Evolutionary conservation across 352 stramenopile genomes (phyloP).

Genomic region (Pythium aristosporum): DNA sequence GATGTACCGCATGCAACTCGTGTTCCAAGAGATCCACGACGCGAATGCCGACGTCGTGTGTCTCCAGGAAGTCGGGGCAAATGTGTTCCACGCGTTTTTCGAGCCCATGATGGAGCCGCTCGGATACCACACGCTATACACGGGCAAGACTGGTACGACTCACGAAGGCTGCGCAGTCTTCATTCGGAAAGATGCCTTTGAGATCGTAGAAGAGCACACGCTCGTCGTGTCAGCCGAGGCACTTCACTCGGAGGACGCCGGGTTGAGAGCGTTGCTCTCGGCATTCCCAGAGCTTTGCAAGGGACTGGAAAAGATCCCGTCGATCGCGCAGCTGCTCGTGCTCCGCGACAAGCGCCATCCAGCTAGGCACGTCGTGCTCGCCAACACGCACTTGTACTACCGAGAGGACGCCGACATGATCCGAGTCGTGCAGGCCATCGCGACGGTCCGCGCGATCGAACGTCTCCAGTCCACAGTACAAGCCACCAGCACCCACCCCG

Average conservation of each 20-base stretch:
- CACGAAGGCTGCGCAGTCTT: slow-evolving; percentile 72
- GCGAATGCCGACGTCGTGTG: slow-evolving; percentile 62
- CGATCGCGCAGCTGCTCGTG: slow-evolving; percentile 58
- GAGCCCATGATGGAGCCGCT: slow-evolving; percentile 48
- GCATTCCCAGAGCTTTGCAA: slow-evolving; percentile 60
- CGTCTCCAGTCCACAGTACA: slow-evolving; percentile 17
- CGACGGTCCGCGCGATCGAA: slow-evolving; percentile 42
- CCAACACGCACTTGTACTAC: slow-evolving; percentile 79
- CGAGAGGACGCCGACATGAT: slow-evolving; percentile 70
- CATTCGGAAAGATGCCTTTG: slow-evolving; percentile 37
- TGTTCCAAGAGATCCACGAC: slow-evolving; percentile 73
- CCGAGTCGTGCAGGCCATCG: slow-evolving; percentile 54
- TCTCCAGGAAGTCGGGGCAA: slow-evolving; percentile 71
- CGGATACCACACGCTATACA: slow-evolving; percentile 57
- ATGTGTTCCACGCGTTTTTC: slow-evolving; percentile 57
- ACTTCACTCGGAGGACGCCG: slow-evolving; percentile 35
- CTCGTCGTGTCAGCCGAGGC: slow-evolving; percentile 43
- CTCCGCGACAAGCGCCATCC: slow-evolving; percentile 36
- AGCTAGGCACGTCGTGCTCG: slow-evolving; percentile 39
- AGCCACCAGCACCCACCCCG: neutral
- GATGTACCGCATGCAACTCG: slow-evolving; percentile 71
- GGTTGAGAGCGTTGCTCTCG: slow-evolving; percentile 35
- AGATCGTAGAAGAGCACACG: slow-evolving; percentile 44
- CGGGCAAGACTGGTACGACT: slow-evolving; percentile 63
- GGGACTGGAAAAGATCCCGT: slow-evolving; percentile 53